Base-by-base conservation (phyloP, 1,284 basidiomycete species). In the Entoloma clypeatum region DNA sequence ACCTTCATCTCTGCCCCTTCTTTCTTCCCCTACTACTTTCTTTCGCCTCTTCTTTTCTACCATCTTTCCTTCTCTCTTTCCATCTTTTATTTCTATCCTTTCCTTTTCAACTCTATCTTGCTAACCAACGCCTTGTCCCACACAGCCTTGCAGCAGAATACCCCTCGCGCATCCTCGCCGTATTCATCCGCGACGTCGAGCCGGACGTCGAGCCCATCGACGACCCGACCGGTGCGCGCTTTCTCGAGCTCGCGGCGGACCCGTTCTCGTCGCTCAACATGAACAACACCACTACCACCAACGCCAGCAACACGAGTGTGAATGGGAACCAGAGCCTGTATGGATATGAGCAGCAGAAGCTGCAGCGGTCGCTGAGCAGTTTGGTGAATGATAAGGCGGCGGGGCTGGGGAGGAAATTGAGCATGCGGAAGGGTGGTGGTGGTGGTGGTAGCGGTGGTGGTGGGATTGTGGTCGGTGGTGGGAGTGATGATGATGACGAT, bases 121-220 rank as follows among this genome's bases (percentile, higher is more conserved):
- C 11, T 32, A 19, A 27, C n/a, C 26, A 6, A 29, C 21, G 5
- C n/a, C 18, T 8, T 32, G 32, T 33, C 44, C 16, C 43, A 32
- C 11, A 9, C 5, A 70, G 68, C 22, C 57, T 92, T 14, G 88
- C 90, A 0, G 61, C 64, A 14, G 81, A 88, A 44, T 71, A 79
- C 11, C 83, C 86, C 0, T 49, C 62, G 7, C 82, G 85, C 55
- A 71, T 90, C 26, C 61, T 81, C 3, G 87, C 72, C 2, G 75
- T 94, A 28, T 88, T 88, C 62, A 79, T 94, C 35, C 41, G 75
- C 67, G 58, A 57, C 25, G 53, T 51, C 9, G 57, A 52, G 7
- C 55, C 57, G 4, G 59, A 60, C n/a, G n/a, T n/a, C 5, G 62
- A 65, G 3, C 58, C 61, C 1, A 53, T 86, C 13, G 69, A 72